A percentile compares a stretch with the other conserved stretches of the same genome.
phyloP scores from a whole-genome alignment of 352 stramenopile species.

The Pythium pyrilobum region DNA sequence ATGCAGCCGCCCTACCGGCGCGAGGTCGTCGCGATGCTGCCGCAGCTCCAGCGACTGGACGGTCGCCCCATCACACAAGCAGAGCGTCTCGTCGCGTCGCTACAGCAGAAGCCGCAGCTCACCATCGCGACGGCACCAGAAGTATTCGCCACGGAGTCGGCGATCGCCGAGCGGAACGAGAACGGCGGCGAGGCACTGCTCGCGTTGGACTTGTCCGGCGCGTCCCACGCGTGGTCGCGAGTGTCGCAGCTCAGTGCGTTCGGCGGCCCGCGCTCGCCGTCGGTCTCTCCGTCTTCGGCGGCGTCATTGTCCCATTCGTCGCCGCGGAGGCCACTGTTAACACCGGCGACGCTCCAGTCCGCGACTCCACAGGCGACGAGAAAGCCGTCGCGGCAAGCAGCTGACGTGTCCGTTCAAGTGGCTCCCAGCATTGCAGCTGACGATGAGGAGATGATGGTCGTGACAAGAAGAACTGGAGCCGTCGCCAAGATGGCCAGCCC shows the following conservation, averaged over 20 bases:
- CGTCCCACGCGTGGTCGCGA: conserved; percentile 5
- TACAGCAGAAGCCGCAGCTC: conserved; percentile 41
- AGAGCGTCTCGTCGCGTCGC: conserved; percentile 41
- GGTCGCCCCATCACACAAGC: conserved; percentile 29
- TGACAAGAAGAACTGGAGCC: no score
- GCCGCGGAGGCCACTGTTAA: conserved; percentile 4
- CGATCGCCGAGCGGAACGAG: background rate
- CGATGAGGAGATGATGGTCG: no score
- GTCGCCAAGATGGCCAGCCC: no score
- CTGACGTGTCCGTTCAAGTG: background rate
- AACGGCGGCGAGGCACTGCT: background rate
- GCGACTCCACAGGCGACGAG: no score
- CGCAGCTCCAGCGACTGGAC: conserved; percentile 46
- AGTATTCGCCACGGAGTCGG: background rate
- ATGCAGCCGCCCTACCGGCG: conserved; percentile 30
- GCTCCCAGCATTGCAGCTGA: background rate
- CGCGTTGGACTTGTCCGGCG: conserved; percentile 16
- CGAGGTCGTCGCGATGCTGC: conserved; percentile 52
- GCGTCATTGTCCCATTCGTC: background rate
- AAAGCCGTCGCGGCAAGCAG: background rate
- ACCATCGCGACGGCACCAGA: background rate
- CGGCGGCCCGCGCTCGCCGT: background rate
- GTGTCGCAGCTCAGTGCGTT: no score
- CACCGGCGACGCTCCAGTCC: conserved; percentile 10
- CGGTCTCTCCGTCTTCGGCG: background rate